Conservation (phyloP, 1,284 basidiomycete species). For the Malassezia brasiliensis region DNA sequence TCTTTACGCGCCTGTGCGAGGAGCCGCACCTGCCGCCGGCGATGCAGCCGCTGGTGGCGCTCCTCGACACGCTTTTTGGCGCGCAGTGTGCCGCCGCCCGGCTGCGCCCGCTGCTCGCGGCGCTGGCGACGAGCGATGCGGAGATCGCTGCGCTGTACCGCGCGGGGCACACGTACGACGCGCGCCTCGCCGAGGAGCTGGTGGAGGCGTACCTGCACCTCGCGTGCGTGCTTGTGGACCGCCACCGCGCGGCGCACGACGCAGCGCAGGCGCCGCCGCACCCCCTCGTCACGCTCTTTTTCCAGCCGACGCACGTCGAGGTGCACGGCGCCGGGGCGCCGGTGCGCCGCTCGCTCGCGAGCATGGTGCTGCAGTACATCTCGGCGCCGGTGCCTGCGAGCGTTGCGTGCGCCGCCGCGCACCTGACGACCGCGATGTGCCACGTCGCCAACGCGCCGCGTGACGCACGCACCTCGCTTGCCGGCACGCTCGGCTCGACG, state of each 20-base stretch:
- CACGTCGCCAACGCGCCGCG: background rate
- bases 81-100: constrained; percentile 57
- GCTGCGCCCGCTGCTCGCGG: constrained; percentile 63
- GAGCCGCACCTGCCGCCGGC: constrained; percentile 45
- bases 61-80: constrained; percentile 62
- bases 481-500: constrained; percentile 43
- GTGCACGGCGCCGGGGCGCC: background rate
- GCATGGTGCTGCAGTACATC: constrained; percentile 22
- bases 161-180: constrained; percentile 61
- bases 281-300: constrained; percentile 4
- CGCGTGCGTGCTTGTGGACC: constrained; percentile 36
- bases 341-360: constrained; percentile 18
- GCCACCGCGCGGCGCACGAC: constrained; percentile 1
- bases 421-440: constrained; percentile 29
- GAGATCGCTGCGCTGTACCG: constrained; percentile 58
- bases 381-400: constrained; percentile 21
- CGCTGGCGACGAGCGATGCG: constrained; percentile 58
- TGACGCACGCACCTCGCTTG: constrained; percentile 17
- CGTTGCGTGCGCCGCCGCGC: constrained; percentile 30
- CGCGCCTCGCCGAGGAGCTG: constrained; percentile 59
- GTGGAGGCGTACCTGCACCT: constrained; percentile 61
- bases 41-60: constrained; percentile 31
- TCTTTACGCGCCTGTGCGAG: constrained; percentile 61
- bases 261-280: background rate
- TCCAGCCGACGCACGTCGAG: background rate